Base-by-base conservation (phyloP, 179 eudicot genomes). In the Drosera spatulata region DNA sequence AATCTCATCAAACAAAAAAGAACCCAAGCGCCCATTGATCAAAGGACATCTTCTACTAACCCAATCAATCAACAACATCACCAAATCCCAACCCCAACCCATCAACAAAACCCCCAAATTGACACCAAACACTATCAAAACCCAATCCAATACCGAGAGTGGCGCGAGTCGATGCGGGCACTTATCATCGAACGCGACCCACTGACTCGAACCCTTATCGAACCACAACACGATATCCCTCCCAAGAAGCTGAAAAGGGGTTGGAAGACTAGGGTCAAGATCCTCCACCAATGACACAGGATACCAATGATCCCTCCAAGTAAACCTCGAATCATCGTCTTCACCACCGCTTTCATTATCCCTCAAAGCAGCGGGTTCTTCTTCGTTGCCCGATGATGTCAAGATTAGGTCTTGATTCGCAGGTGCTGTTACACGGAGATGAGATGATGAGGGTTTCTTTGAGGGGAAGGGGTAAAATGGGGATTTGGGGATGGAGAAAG, bases 91-190 rank as follows among this genome's bases (percentile, higher is more conserved):
- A 22, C 33, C 33, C 33, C 33, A 22, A 22, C 33, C 33, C 33
- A 22, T 22, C 33, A 22, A 22, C 33, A 22, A 43, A 7, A 43
- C 6, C 6, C 45, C 45, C 5, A 43, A 1, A 43, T 43, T 4
- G 6, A 43, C 8, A 43, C 6, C 45, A 43, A 43, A 43, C 5
- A 43, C 8, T 43, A 43, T 4, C 5, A 7, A 7, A 62, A 58
- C 2, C 2, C 41, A 14, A 41, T 8, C 0, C 14, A 53, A 10
- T 71, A 91, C 98, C 48, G 98, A 91, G 57, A 91, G 78, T 69
- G 98, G 98, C 14, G 98, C 98, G 43, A 91, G 85, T 39, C 98
- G 94, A 66, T 91, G 98, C 37, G 98, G 98, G 77, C 96, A 88
- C 42, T 83, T 83, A 55, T 91, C 96, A 66, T 91, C 96, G 8